These are phyloP conservation scores for Elongisporangium senticosum DNA, from an alignment of 352 stramenopile species.

Conservation along the genomic window DNA sequence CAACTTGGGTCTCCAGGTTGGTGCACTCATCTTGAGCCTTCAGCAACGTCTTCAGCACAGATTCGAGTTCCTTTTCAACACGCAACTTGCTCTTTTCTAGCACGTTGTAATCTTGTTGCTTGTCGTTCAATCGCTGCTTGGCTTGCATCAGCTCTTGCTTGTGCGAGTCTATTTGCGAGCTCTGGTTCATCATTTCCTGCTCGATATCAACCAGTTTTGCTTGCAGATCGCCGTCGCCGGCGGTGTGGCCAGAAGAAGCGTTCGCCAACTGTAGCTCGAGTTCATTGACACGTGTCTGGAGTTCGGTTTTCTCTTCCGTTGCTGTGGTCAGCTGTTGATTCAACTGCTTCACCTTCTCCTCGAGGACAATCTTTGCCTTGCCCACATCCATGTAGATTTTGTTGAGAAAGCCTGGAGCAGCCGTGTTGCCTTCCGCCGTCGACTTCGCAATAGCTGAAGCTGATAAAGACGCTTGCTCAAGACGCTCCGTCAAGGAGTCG, in stretches of 20 bases:
- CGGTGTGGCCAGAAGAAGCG: not conserved
- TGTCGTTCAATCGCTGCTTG: conserved; percentile 17
- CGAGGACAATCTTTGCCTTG: conserved; percentile 67
- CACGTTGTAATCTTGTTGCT: conserved; percentile 4
- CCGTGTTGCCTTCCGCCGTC: conserved; percentile 2
- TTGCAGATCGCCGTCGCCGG: not conserved
- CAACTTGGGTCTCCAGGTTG: conserved; percentile 19
- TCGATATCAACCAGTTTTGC: not conserved
- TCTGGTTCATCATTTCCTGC: conserved; percentile 16
- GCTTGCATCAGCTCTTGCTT: conserved; percentile 23
- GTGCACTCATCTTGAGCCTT: conserved; percentile 22
- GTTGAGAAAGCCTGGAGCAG: conserved; percentile 50
- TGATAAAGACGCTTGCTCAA: not conserved
- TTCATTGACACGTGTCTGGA: conserved; percentile 19
- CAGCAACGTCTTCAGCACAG: conserved; percentile 12
- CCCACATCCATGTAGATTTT: conserved; percentile 79
- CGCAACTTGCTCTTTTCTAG: conserved; percentile 8
- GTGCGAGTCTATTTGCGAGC: conserved; percentile 15
- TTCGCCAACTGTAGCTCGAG: conserved; percentile 15
- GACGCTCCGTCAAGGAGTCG: not conserved
- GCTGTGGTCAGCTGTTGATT: conserved; percentile 35
- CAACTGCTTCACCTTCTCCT: conserved; percentile 65
- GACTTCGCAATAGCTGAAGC: conserved; percentile 2
- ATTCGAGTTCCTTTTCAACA: conserved; percentile 19
- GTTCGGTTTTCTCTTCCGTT: conserved; percentile 42